A percentile compares a stretch with the other conserved stretches of the same genome.
phyloP scores from a whole-genome alignment of 2,329 filamentous ascomycete species.

The Ophiognomonia clavigignenti-juglandacearum region DNA sequence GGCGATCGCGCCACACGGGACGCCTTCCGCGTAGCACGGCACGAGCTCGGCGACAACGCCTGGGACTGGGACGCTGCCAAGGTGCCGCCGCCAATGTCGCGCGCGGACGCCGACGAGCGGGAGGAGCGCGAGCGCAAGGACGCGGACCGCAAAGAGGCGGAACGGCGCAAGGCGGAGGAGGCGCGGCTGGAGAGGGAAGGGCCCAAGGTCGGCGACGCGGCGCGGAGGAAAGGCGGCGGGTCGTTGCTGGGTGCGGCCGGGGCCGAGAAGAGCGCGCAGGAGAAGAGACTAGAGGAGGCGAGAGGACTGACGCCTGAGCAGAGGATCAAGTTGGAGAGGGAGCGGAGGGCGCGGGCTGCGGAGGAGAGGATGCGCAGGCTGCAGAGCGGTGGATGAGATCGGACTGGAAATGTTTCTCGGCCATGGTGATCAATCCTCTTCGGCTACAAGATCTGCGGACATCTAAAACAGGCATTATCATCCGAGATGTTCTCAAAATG shows the following conservation, averaged over 20 bases:
- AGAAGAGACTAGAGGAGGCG: slow-evolving; percentile 77
- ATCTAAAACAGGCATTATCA: no score
- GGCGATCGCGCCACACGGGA: slow-evolving; percentile 83
- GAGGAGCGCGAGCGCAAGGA: slow-evolving; percentile 66
- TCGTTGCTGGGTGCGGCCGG: slow-evolving; percentile 53
- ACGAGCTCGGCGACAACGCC: slow-evolving; percentile 68
- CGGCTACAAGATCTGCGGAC: no score
- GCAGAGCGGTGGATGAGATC: slow-evolving; percentile 36
- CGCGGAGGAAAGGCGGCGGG: slow-evolving; percentile 43
- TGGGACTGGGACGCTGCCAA: slow-evolving; percentile 77
- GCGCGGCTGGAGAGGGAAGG: slow-evolving; percentile 67
- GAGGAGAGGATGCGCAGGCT: slow-evolving; percentile 77
- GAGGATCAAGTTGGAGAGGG: slow-evolving; percentile 76
- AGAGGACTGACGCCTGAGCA: slow-evolving; percentile 86
- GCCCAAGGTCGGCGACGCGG: slow-evolving; percentile 39
- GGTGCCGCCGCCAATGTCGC: slow-evolving; percentile 67
- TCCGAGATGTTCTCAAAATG: no score
- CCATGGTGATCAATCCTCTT: no score
- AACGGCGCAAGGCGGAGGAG: slow-evolving; percentile 68
- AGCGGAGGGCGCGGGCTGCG: slow-evolving; percentile 83
- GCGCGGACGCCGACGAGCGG: slow-evolving; percentile 65
- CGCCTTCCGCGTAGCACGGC: slow-evolving; percentile 83
- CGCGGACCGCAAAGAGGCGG: slow-evolving; percentile 61
- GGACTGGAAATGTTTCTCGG: no score
- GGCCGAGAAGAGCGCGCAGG: slow-evolving; percentile 68